Conservation (phyloP, 768 basidiomycete genomes). For the Amylocystis lapponica region DNA sequence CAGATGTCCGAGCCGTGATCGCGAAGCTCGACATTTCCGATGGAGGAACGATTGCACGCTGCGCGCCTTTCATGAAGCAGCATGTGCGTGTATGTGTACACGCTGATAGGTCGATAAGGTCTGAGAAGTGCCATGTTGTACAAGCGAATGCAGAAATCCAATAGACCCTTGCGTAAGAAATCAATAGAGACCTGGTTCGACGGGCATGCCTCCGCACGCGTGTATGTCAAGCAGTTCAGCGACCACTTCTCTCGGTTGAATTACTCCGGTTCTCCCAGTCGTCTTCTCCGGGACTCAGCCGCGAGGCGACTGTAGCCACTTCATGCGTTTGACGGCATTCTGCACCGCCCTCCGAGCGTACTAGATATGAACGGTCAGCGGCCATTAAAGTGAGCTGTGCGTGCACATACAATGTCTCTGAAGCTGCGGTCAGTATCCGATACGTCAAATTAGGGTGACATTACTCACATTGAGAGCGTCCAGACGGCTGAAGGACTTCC, state of each 20-base stretch:
- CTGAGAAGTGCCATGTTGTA: neutral
- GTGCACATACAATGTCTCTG: constrained; percentile 69
- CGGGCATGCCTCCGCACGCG: neutral
- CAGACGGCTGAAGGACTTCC: constrained; percentile 89
- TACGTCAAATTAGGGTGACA: constrained; percentile 18
- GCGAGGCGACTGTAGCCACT: constrained; percentile 19
- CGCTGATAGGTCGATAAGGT: constrained; percentile 3
- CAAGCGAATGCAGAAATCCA: neutral
- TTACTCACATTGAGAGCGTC: constrained; percentile 91
- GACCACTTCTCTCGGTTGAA: constrained; percentile 11
- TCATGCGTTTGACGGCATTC: constrained; percentile 50
- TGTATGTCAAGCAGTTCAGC: neutral
- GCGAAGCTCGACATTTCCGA: too few relatives aligned
- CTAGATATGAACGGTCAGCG: constrained; percentile 34
- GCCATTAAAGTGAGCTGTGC: constrained; percentile 10
- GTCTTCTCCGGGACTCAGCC: constrained; percentile 21
- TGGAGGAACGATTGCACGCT: too few relatives aligned
- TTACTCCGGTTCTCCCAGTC: constrained; percentile 23
- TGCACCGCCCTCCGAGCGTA: constrained; percentile 80
- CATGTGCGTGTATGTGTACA: neutral
- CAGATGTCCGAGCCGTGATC: too few relatives aligned
- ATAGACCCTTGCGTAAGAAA: neutral
- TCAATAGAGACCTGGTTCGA: neutral
- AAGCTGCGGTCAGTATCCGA: constrained; percentile 16
- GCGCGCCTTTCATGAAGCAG: too few relatives aligned